Base-by-base conservation (phyloP, 1,284 basidiomycete genomes). In the Malassezia pachydermatis region DNA sequence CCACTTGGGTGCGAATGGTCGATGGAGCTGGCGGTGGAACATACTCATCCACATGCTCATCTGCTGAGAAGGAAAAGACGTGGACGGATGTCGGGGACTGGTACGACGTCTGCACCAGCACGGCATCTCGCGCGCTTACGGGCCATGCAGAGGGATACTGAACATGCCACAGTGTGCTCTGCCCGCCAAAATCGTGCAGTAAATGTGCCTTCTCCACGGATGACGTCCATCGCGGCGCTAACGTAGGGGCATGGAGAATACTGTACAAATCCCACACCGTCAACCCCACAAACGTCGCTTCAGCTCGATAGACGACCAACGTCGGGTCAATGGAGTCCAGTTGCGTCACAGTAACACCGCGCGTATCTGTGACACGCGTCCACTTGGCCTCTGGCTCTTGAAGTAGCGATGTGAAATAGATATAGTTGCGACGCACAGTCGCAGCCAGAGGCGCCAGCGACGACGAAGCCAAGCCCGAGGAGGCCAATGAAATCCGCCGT, bases 351-450 rank as follows among this genome's bases (percentile, higher is more conserved):
- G 89, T 90, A 33, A 98, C 83, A 1, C 90, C 90, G 32, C 82
- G 78, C 22, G 81, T 80, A 63, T 98, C 92, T 34, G 84, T 83
- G 22, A 86, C 82, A 65, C 41, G 72, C 69, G 81, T 84, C 94
- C 94, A 99, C 73, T 99, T 99, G 2, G 88, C 88, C 71, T 96
- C 90, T 0, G 94, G 94, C 67, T 98, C 94, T 73, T 98, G 94
- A 33, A 98, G 75, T 17, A 99, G 76, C 0, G 90, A 94, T 1
- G 90, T 92, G 71, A 99, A 98, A 73, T 98, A 72, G 52, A 96
- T 95, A 71, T 99, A 99, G 72, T 88, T 94, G 53, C 92, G 79
- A 64, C 84, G 81, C 24, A 96, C 84, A 51, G 89, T 77, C 13
- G 85, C 81, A 9, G 86, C 73, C 34, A 95, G 84, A 4, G 82